Percentiles rank a stretch among this genome's conserved stretches.
Evolutionary conservation across 129 eudicot species (phyloP).

Genomic region (Chrysanthemum makinoi): DNA sequence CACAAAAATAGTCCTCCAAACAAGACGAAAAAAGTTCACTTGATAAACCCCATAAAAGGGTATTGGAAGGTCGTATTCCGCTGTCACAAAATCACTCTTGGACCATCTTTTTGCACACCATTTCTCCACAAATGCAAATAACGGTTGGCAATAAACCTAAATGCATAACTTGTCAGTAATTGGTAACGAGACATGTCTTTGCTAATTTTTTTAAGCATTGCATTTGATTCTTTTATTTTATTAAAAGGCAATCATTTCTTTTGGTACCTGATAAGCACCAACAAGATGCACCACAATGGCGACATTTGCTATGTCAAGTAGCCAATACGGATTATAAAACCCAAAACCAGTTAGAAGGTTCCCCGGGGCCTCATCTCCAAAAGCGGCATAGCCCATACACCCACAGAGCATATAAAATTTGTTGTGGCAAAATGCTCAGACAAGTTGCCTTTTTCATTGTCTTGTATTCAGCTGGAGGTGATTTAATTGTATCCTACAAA

Average conservation of each 20-base stretch:
- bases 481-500: slow-evolving; percentile 55
- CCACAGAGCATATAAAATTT: slow-evolving; percentile 60
- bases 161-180: not conserved
- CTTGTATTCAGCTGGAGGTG: slow-evolving; percentile 73
- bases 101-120: slow-evolving; percentile 54
- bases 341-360: slow-evolving; percentile 71
- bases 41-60: slow-evolving; percentile 48
- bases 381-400: slow-evolving; percentile 79
- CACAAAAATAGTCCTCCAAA: slow-evolving; percentile 62
- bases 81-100: slow-evolving; percentile 42
- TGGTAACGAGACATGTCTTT: not conserved
- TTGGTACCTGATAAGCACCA: slow-evolving; percentile 69
- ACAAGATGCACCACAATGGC: slow-evolving; percentile 71
- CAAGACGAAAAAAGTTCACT: slow-evolving; percentile 49
- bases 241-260: too few species aligned
- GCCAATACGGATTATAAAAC: slow-evolving; percentile 68
- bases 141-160: slow-evolving; percentile 63
- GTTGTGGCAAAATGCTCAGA: slow-evolving; percentile 55
- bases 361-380: slow-evolving; percentile 66
- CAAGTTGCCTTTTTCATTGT: slow-evolving; percentile 65
- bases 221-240: too few species aligned
- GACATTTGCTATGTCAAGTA: slow-evolving; percentile 67
- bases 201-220: too few species aligned
- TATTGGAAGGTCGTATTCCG: slow-evolving; percentile 46
- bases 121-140: slow-evolving; percentile 65